Conservation (phyloP, 2,329 filamentous ascomycete species). For the Endothia cerciana region DNA sequence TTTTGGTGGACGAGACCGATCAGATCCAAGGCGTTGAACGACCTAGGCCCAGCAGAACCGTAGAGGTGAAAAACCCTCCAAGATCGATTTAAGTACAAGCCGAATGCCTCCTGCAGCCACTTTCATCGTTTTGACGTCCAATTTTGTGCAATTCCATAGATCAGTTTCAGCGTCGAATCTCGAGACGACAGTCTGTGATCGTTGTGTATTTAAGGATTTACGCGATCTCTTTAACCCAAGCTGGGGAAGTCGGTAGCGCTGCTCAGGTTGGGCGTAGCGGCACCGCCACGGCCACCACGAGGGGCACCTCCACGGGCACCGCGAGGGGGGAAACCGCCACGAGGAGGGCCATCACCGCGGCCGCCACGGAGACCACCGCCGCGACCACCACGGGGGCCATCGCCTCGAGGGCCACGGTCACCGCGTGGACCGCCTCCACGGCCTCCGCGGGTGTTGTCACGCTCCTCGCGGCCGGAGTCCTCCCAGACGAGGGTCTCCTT, state of each 20-base stretch:
- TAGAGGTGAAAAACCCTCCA: constrained; percentile 12
- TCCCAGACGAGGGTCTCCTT: constrained; percentile 65
- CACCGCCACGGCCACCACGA: constrained; percentile 49
- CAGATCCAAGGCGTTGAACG: constrained; percentile 22
- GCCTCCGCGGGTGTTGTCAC: constrained; percentile 48
- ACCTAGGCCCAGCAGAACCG: constrained; percentile 21
- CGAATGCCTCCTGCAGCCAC: constrained; percentile 1
- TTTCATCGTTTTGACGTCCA: constrained; percentile 11
- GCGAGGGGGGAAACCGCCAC: constrained; percentile 45
- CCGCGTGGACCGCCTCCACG: constrained; percentile 53
- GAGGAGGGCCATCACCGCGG: constrained; percentile 46
- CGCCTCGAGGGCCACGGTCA: constrained; percentile 51
- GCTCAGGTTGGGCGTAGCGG: constrained; percentile 55
- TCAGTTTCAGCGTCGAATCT: constrained; percentile 2
- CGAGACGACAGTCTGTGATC: constrained; percentile 23
- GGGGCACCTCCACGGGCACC: constrained; percentile 46
- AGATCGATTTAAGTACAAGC: constrained; percentile 17
- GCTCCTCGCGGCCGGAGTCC: constrained; percentile 56
- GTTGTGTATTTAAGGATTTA: constrained; percentile 5
- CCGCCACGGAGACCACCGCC: constrained; percentile 55
- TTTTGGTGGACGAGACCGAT: constrained; percentile 27
- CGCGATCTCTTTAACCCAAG: constrained; percentile 45
- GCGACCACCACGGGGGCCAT: constrained; percentile 49
- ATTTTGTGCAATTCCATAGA: constrained; percentile 10
- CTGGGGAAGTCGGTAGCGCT: constrained; percentile 65